Evolutionary conservation across 148 eudicot genomes (phyloP).

Genomic region (Camellia sinensis): DNA sequence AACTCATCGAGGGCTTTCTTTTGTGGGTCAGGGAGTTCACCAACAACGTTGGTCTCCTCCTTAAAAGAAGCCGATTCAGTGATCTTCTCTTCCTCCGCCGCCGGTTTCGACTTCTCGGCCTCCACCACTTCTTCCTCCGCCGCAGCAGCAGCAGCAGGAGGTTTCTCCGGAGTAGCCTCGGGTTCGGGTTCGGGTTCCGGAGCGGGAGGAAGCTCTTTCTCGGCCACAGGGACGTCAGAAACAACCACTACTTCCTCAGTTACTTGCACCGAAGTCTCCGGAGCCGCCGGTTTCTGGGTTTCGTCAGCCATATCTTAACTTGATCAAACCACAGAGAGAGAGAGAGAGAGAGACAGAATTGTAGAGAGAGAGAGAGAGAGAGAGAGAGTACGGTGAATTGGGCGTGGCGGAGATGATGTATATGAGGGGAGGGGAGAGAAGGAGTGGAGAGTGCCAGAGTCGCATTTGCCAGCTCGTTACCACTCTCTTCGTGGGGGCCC

Average conservation of each 20-base stretch:
- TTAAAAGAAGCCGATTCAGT: slow-evolving; percentile 51
- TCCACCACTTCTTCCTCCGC: slow-evolving; percentile 20
- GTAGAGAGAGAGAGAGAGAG: background rate
- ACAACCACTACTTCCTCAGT: slow-evolving; percentile 28
- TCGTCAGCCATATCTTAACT: slow-evolving; percentile 43
- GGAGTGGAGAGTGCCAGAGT: slow-evolving; percentile 33
- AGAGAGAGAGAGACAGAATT: background rate
- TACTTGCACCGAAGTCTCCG: slow-evolving; percentile 22
- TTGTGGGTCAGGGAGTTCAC: slow-evolving; percentile 65
- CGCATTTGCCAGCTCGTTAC: slow-evolving; percentile 56
- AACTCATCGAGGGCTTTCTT: slow-evolving; percentile 77
- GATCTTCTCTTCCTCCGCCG: slow-evolving; percentile 33
- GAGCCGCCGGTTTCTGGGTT: slow-evolving; percentile 28
- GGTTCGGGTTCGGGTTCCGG: slow-evolving; percentile 34
- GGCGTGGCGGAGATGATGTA: slow-evolving; percentile 19
- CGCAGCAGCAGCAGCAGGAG: slow-evolving; percentile 7
- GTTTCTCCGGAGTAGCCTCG: slow-evolving; percentile 23
- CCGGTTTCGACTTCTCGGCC: slow-evolving; percentile 11
- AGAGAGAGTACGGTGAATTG: slow-evolving; percentile 5
- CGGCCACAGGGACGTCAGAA: slow-evolving; percentile 18
- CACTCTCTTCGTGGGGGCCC: slow-evolving; percentile 41
- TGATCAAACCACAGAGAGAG: background rate
- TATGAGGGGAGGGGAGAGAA: background rate
- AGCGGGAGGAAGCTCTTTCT: slow-evolving; percentile 20
- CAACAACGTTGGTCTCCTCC: slow-evolving; percentile 75